Percentiles rank a stretch among this genome's conserved stretches.
These are phyloP conservation scores for Cardiospermum halicacabum DNA, from an alignment of 345 rosid species.

Conservation along the genomic window DNA sequence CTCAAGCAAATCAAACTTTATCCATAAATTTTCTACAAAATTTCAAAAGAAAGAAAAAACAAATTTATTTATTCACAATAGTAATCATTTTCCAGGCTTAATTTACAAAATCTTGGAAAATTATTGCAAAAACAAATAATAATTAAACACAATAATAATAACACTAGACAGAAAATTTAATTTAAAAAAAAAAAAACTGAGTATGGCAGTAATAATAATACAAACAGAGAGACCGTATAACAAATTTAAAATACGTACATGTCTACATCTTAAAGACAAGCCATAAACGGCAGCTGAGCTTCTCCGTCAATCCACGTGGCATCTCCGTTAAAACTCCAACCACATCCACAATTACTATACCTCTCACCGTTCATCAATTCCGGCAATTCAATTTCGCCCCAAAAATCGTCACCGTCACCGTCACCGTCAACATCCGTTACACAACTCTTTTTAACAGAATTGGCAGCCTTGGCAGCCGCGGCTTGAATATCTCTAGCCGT, in stretches of 20 bases:
- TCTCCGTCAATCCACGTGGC: constrained; percentile 52
- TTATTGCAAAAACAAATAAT: background rate
- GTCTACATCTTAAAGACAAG: constrained; percentile 35
- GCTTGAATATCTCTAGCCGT: constrained; percentile 71
- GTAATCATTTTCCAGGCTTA: background rate
- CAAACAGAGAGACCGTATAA: background rate
- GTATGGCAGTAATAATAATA: background rate
- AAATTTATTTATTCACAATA: background rate
- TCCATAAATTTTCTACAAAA: no score
- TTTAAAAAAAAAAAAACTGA: background rate
- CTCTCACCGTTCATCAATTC: constrained; percentile 40
- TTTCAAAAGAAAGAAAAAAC: no score
- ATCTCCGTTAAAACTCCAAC: constrained; percentile 36
- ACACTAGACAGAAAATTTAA: no score
- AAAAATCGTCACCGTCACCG: constrained; percentile 45
- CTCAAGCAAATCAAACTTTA: no score
- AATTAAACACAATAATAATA: background rate
- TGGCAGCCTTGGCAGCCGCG: constrained; percentile 73
- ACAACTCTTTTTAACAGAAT: constrained; percentile 21
- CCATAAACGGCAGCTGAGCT: constrained; percentile 34
- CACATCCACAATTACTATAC: constrained; percentile 31
- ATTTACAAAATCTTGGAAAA: background rate
- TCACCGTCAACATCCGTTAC: constrained; percentile 18
- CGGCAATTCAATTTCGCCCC: constrained; percentile 77
- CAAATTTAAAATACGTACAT: constrained; percentile 5